Conservation (phyloP, 441 rosid species). For the Melastoma candidum region DNA sequence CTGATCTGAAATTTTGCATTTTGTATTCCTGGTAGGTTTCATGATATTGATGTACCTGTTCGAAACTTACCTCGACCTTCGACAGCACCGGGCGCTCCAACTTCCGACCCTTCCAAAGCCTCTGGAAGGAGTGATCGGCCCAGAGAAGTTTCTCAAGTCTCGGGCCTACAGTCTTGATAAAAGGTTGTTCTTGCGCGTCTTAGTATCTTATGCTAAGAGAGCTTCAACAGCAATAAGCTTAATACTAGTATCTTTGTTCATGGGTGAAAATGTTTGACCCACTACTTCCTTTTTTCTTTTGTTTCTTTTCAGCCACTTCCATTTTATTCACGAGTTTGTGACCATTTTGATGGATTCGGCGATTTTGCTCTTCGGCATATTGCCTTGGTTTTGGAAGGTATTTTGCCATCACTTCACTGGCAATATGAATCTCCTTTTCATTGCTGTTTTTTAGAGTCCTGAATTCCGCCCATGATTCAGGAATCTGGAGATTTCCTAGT, state of each 20-base stretch:
- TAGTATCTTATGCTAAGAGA: too few species aligned
- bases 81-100: conserved; percentile 73
- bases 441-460: conserved; percentile 2
- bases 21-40: conserved; percentile 44
- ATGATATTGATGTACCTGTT: conserved; percentile 83
- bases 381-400: conserved; percentile 99
- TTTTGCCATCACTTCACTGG: conserved; percentile 11
- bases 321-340: conserved; percentile 82
- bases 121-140: conserved; percentile 82
- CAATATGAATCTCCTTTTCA: conserved; percentile 6
- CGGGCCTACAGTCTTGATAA: conserved; percentile 93
- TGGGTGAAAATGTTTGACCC: too few species aligned
- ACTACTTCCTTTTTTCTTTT: too few species aligned
- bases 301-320: conserved; percentile 53
- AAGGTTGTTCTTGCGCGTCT: conserved; percentile 33
- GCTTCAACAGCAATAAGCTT: too few species aligned
- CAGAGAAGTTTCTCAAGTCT: conserved; percentile 79
- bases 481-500: conserved; percentile 60
- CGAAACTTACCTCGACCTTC: conserved; percentile 76
- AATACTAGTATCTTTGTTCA: too few species aligned
- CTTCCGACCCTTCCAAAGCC: conserved; percentile 79
- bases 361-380: conserved; percentile 72
- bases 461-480: conserved; percentile 28
- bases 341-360: conserved; percentile 85
- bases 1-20: not conserved